Conservation (phyloP, 2,329 filamentous ascomycete genomes). For the Sarocladium oryzae region DNA sequence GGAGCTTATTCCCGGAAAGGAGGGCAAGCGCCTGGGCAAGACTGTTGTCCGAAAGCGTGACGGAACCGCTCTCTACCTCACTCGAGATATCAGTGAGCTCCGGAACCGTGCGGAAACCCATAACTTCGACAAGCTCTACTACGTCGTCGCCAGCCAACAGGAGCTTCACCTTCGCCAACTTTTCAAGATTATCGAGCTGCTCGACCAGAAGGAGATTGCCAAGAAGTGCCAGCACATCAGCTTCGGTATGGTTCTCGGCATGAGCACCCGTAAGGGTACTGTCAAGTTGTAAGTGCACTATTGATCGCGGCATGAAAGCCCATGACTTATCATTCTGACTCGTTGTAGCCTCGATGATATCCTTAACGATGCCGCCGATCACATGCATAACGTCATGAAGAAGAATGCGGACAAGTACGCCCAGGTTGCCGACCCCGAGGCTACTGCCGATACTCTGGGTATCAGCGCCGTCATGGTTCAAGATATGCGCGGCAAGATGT, state of each 20-base stretch:
- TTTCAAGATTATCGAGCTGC: constrained; percentile 69
- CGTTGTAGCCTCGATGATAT: constrained; percentile 53
- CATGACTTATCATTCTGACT: no score
- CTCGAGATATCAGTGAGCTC: constrained; percentile 70
- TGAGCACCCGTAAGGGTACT: constrained; percentile 65
- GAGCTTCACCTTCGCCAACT: constrained; percentile 68
- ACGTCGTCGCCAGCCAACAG: constrained; percentile 67
- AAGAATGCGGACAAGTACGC: constrained; percentile 86
- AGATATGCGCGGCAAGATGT: constrained; percentile 94
- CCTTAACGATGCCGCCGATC: constrained; percentile 73
- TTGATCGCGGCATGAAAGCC: no score
- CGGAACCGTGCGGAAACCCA: constrained; percentile 57
- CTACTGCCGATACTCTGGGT: constrained; percentile 79
- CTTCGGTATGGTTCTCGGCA: constrained; percentile 65
- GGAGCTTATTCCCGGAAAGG: constrained; percentile 59
- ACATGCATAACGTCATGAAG: constrained; percentile 97
- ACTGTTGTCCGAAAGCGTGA: constrained; percentile 67
- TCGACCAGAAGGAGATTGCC: constrained; percentile 62
- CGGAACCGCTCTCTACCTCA: constrained; percentile 71
- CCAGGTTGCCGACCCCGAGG: constrained; percentile 77
- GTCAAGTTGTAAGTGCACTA: constrained; percentile 53
- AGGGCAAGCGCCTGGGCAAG: constrained; percentile 63
- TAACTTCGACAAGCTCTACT: constrained; percentile 73
- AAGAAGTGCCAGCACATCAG: constrained; percentile 67
- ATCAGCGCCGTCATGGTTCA: constrained; percentile 97